A percentile compares a stretch with the other conserved stretches of the same genome.
Evolutionary conservation across 352 stramenopile species (phyloP).

Genomic region (Phytophthora cactorum): DNA sequence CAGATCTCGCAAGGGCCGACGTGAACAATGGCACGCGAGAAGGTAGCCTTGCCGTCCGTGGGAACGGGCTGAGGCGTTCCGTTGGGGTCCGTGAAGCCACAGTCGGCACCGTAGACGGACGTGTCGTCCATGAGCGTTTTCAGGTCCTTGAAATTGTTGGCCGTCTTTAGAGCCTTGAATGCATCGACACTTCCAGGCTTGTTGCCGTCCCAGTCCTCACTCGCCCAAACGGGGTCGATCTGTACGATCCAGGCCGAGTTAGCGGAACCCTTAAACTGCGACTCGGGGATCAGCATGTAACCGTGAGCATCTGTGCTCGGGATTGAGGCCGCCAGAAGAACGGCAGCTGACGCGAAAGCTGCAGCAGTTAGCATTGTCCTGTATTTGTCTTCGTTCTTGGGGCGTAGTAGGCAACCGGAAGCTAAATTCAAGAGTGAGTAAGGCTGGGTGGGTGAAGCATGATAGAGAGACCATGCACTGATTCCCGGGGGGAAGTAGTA

Average conservation of each 20-base stretch:
- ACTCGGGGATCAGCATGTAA: background rate
- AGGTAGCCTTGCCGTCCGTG: background rate
- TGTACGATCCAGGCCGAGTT: background rate
- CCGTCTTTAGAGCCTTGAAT: background rate
- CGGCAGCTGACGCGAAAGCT: background rate
- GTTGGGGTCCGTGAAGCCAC: background rate
- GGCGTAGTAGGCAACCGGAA: background rate
- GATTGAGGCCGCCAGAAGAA: background rate
- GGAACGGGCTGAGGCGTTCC: background rate
- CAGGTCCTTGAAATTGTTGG: background rate
- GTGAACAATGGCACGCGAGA: background rate
- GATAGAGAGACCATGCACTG: too few relatives aligned
- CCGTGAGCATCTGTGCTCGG: background rate
- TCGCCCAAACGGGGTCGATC: background rate
- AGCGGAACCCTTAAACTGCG: background rate
- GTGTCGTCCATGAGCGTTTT: background rate
- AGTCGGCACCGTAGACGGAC: background rate
- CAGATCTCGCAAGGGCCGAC: background rate
- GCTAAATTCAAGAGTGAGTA: background rate
- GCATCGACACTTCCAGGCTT: background rate
- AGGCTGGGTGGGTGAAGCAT: too few relatives aligned
- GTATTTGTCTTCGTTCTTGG: background rate
- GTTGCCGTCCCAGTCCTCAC: background rate
- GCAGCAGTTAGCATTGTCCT: background rate
- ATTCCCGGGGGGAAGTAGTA: background rate